Evolutionary conservation across 225 moss, liverwort and hornwort species (phyloP), one percentile per base, ranked within the genome.

Genomic region (Physcomitrellopsis africana): DNA sequence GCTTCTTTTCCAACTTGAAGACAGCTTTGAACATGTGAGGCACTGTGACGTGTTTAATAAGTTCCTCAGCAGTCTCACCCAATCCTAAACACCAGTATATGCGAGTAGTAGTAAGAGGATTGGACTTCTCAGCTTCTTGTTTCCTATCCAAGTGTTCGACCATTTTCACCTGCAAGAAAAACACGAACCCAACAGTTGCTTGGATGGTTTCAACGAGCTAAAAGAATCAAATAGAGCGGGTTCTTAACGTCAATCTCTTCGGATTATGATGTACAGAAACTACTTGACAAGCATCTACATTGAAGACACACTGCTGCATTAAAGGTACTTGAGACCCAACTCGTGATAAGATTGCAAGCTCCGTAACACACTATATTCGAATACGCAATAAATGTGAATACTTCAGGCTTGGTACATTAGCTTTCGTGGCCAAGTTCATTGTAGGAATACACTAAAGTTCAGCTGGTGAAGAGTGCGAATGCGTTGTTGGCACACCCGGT

Each of bases 41-140:
- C 24, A 79, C 74, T 43, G 86, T 81, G 41, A 86, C 90, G 10
- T 94, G 92, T 61, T 88, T 62, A 45, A 68, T 81, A 17, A 94
- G 65, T 37, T 86, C 81, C 41, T 80, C 75, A 2, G 87, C 83
- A 18, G 90, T 91, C 47, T 97, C 91, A 63, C 94, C 85, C 48
- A 90, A 73, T 20, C 97, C 97, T 22, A 92, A 71, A 68, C 92
- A 79, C 80, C 94, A 97, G 57, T 93, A 97, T 11, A 94, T 62
- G 22, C 86, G 89, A 1, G 81, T 86, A 3, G 82, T 85, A 26
- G 66, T 86, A 43, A 87, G 51, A 4, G 89, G 85, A 54, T 83
- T 83, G 11, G 61, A 46, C 29, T 86, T 81, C 54, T 76, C 69
- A 5, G 83, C 65, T 58, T 81, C 78, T 26, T 75, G 62, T 65